Evolutionary conservation across 805 yeast species (phyloP), one percentile per base, ranked within the genome.

Genomic region (Starmerella riodocensis): DNA sequence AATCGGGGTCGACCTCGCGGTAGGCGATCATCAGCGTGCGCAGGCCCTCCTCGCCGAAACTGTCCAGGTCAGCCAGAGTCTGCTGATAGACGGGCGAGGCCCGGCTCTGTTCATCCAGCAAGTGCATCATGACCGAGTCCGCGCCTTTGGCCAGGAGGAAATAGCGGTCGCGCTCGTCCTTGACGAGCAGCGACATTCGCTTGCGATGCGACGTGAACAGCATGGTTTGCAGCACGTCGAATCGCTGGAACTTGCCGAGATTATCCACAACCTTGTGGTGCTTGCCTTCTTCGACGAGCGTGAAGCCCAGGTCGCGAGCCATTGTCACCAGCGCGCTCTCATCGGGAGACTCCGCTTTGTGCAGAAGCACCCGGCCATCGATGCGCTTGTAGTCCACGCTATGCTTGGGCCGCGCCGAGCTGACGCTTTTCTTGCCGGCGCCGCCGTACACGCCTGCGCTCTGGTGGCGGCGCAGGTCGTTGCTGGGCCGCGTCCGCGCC

Each of bases 271-370:
- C 54, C 28, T 75, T 61, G 3, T 67, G 62, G 29, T 65, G 65
- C 53, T 78, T 65, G 17, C 66, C 65, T 32, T 74, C 64, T 31
- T 70, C 78, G 18, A 67, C 58, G 53, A 78, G 71, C 0, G 71
- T 75, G 48, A 75, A 67, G 8, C 93, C 93, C 23, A 79, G 50
- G 54, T 78, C 88, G 37, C 81, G 63, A 1, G 88, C 88, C 33
- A 71, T 76, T 2, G 78, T 65, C n/a, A 81, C 88, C 39, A 80
- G 64, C 1, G 91, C 86, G 30, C 78, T 74, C 56, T 80, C 93
- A 61, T 80, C 93, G 0, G 93, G 93, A 7, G 85, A 77, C 53
- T 80, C 86, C 1, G 88, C 86, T 51, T 78, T 77, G 60, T 73
- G 76, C 22, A 66, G 65, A 30, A 74, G 55, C 25, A 58, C 53